Conservation (phyloP, 106 monocot species). For the Agapanthus africanus region DNA sequence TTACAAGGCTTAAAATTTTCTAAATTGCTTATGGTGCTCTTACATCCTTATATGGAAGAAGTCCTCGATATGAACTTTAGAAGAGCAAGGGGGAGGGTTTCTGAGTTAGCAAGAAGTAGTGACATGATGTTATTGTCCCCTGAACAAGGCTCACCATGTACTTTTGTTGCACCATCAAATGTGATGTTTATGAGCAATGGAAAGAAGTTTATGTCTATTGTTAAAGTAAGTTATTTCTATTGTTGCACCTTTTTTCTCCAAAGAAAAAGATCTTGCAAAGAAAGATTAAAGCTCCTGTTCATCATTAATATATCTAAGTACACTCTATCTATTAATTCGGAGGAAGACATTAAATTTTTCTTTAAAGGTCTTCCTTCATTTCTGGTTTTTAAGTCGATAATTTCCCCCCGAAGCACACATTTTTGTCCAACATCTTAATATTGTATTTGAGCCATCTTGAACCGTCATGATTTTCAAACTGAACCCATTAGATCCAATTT, state of each 20-base stretch:
- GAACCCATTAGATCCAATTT: neutral
- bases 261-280: neutral
- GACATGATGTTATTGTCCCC: conserved; percentile 25
- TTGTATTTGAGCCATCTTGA: neutral
- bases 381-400: neutral
- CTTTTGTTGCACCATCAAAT: conserved; percentile 41
- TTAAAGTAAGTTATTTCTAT: conserved; percentile 46
- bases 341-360: neutral
- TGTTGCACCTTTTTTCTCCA: neutral
- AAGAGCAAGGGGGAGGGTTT: conserved; percentile 60
- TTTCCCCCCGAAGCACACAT: neutral
- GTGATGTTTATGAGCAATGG: conserved; percentile 55
- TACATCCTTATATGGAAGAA: conserved; percentile 84
- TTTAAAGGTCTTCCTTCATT: neutral
- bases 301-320: neutral
- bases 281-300: neutral
- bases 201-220: conserved; percentile 80
- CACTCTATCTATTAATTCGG: neutral
- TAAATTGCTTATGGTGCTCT: conserved; percentile 73
- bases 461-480: neutral
- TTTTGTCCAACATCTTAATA: neutral
- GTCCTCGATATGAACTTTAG: conserved; percentile 87
- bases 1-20: conserved; percentile 72
- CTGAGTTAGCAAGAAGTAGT: conserved; percentile 52
- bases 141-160: conserved; percentile 29